Conservation (phyloP, 73 alveolate species). For the Stentor coeruleus region DNA sequence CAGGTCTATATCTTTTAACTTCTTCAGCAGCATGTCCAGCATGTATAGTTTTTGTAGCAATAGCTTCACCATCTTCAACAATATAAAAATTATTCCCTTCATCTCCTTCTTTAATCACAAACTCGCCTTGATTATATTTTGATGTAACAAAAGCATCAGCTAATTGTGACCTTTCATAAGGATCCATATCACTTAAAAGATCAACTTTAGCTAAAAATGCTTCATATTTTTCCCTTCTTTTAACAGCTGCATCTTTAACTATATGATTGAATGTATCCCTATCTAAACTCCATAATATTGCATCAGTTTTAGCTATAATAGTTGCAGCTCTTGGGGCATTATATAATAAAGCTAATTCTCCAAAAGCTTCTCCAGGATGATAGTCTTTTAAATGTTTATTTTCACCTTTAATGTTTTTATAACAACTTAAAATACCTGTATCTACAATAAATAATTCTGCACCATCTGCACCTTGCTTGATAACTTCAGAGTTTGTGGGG, state of each 20-base stretch:
- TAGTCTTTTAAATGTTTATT: slow-evolving; percentile 59
- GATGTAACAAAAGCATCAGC: slow-evolving; percentile 79
- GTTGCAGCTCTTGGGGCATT: slow-evolving; percentile 87
- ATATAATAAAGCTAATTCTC: slow-evolving; percentile 72
- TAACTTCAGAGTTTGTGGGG: slow-evolving; percentile 64
- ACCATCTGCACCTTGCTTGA: slow-evolving; percentile 91
- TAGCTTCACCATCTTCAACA: slow-evolving; percentile 80
- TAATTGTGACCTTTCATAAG: slow-evolving; percentile 80
- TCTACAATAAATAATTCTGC: slow-evolving; percentile 83
- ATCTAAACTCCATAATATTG: slow-evolving; percentile 61
- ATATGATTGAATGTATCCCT: slow-evolving; percentile 71
- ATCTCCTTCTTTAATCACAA: slow-evolving; percentile 80
- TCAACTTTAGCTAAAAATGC: slow-evolving; percentile 60
- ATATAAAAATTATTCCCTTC: slow-evolving; percentile 87
- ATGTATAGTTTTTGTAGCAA: slow-evolving; percentile 74
- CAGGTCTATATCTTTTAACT: slow-evolving; percentile 71
- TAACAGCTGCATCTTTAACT: slow-evolving; percentile 74
- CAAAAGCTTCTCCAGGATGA: slow-evolving; percentile 67
- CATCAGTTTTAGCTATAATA: slow-evolving; percentile 51
- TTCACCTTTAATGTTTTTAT: slow-evolving; percentile 25
- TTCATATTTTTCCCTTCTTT: slow-evolving; percentile 84
- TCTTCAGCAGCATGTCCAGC: slow-evolving; percentile 62
- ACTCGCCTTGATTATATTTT: slow-evolving; percentile 58
- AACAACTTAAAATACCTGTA: slow-evolving; percentile 78
- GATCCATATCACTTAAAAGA: slow-evolving; percentile 71